phyloP scores from a whole-genome alignment of 768 basidiomycete species.

The Boletus pseudo-olivaceus region DNA sequence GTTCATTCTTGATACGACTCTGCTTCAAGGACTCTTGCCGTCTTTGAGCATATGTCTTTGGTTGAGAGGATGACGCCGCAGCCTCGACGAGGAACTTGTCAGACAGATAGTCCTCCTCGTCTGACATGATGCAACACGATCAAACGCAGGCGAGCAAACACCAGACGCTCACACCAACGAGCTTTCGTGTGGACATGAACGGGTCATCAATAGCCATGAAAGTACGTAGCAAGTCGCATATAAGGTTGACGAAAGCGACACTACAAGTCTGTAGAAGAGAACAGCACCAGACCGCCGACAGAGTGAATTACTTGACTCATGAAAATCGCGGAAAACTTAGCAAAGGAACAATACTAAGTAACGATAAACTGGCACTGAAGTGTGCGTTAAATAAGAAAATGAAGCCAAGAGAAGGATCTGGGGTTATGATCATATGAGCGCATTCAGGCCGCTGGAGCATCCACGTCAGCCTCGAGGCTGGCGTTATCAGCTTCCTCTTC shows the following conservation, averaged over 20 bases:
- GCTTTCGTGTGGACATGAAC: constrained; percentile 13
- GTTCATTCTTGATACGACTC: constrained; percentile 61
- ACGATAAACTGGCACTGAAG: constrained; percentile 23
- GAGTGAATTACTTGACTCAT: constrained; percentile 29
- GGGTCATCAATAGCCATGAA: constrained; percentile 29
- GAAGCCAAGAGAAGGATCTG: constrained; percentile 26
- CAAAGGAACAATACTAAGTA: constrained; percentile 33
- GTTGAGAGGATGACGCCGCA: constrained; percentile 31
- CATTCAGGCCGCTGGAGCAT: constrained; percentile 26
- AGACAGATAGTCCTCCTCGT: constrained; percentile 82
- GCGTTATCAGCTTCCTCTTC: constrained; percentile 50
- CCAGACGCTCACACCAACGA: constrained; percentile 3
- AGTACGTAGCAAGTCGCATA: constrained; percentile 26
- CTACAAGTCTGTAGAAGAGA: constrained; percentile 32
- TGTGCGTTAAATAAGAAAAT: constrained; percentile 26
- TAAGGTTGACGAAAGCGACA: constrained; percentile 28
- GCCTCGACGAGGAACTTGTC: constrained; percentile 71
- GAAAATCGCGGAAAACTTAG: constrained; percentile 39
- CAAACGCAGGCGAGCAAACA: constrained; percentile 20
- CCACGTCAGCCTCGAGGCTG: constrained; percentile 27
- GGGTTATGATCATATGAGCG: constrained; percentile 10
- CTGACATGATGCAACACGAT: constrained; percentile 47
- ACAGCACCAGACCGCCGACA: constrained; percentile 46
- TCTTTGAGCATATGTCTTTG: constrained; percentile 67
- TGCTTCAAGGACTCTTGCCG: constrained; percentile 63